Evolutionary conservation across 306 rosid genomes (phyloP).

Genomic region (Canavalia ensiformis): DNA sequence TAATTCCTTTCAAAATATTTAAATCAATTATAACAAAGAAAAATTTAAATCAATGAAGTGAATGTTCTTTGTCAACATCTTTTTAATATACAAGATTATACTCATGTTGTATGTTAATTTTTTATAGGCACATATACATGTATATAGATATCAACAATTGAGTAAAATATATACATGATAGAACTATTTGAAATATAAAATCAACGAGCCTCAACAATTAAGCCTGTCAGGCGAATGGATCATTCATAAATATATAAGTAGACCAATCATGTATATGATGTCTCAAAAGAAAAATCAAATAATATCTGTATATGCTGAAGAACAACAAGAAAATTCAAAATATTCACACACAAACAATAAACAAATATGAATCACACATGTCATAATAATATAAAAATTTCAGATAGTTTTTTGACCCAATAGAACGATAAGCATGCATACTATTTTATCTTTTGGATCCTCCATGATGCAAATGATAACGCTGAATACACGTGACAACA

Average conservation of each 20-base stretch:
- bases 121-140: too few species aligned
- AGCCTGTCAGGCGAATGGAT: too few species aligned
- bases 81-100: too few species aligned
- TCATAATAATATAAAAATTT: background rate
- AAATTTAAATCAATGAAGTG: too few species aligned
- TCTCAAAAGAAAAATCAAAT: background rate
- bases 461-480: background rate
- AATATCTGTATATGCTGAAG: background rate
- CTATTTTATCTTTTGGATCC: background rate
- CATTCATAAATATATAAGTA: background rate
- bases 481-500: background rate
- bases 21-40: too few species aligned
- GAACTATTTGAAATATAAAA: background rate
- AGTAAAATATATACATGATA: too few species aligned
- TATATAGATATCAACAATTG: too few species aligned
- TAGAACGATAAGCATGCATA: background rate
- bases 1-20: too few species aligned
- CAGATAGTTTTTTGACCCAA: background rate
- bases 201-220: too few species aligned
- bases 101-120: too few species aligned
- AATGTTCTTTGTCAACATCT: too few species aligned
- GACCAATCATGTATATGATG: background rate
- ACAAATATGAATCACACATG: background rate
- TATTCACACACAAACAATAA: background rate
- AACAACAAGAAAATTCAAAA: background rate